These are phyloP conservation scores for Candida krabiensis DNA, from an alignment of 805 yeast species.

Conservation along the genomic window DNA sequence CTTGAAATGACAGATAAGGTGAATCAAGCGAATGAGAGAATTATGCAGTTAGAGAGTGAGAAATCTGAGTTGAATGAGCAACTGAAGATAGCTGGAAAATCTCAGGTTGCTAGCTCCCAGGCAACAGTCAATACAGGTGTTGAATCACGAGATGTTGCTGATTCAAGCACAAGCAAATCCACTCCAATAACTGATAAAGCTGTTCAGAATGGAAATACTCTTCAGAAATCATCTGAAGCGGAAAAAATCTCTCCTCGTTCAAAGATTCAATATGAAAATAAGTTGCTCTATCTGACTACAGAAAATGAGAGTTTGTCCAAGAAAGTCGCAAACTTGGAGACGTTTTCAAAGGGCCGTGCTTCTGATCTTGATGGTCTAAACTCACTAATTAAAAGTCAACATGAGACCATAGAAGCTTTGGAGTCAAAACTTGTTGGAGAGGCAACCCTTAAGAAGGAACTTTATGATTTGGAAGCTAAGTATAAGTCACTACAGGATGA, in stretches of 20 bases:
- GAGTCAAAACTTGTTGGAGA: conserved; percentile 42
- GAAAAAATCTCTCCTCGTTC: conserved; percentile 18
- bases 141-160: too few relatives aligned
- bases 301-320: conserved; percentile 45
- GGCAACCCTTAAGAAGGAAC: conserved; percentile 44
- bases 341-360: conserved; percentile 52
- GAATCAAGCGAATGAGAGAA: conserved; percentile 54
- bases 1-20: conserved; percentile 50
- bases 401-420: conserved; percentile 42
- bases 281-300: conserved; percentile 42
- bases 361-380: conserved; percentile 54
- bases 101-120: conserved; percentile 2
- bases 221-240: not conserved
- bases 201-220: conserved; percentile 2
- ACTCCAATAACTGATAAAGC: not conserved
- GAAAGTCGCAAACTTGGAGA: conserved; percentile 47
- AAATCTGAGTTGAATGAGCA: conserved; percentile 16
- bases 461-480: conserved; percentile 47
- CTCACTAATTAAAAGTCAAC: conserved; percentile 53
- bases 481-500: conserved; percentile 46
- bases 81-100: conserved; percentile 4
- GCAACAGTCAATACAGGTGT: too few relatives aligned
- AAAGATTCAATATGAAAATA: conserved; percentile 21
- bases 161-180: not conserved
- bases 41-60: conserved; percentile 46